These are phyloP conservation scores for Cladosporium sp. DNA, from an alignment of 2,329 filamentous ascomycete species.

Conservation along the genomic window DNA sequence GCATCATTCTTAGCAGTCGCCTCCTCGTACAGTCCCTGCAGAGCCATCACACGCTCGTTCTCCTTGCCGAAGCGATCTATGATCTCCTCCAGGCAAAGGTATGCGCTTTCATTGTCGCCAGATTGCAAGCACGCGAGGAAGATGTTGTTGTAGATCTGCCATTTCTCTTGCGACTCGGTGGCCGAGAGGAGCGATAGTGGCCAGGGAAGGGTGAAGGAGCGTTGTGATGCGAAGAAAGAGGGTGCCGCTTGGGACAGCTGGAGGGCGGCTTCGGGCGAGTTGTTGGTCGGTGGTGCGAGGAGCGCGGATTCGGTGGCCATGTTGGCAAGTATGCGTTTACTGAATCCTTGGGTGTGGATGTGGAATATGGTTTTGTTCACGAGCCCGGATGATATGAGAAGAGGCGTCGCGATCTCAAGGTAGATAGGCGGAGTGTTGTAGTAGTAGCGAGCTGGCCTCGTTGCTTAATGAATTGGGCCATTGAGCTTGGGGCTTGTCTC, in stretches of 20 bases:
- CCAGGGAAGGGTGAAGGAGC: conserved; percentile 43
- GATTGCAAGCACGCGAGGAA: conserved; percentile 80
- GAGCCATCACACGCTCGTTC: conserved; percentile 83
- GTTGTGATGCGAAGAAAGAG: conserved; percentile 38
- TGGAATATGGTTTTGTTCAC: background rate
- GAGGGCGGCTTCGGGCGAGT: conserved; percentile 43
- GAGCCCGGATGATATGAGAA: background rate
- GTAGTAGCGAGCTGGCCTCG: background rate
- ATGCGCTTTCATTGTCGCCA: conserved; percentile 76
- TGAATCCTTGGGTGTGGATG: background rate
- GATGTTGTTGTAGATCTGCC: conserved; percentile 84
- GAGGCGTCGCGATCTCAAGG: background rate
- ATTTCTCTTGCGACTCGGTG: conserved; percentile 74
- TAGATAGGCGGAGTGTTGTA: background rate
- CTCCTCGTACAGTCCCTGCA: conserved; percentile 82
- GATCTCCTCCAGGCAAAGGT: conserved; percentile 72
- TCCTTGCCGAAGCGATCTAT: conserved; percentile 75
- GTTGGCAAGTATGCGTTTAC: background rate
- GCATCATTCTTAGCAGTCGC: conserved; percentile 68
- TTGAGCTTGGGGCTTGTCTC: conserved; percentile 9
- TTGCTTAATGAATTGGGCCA: conserved; percentile 8
- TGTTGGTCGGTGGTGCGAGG: conserved; percentile 42
- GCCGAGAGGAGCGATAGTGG: conserved; percentile 53
- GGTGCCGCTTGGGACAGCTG: conserved; percentile 51
- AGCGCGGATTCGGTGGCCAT: conserved; percentile 37